A percentile compares a stretch with the other conserved stretches of the same genome.
Conservation (phyloP, 768 basidiomycete species). For the Coprinellus micaceus region DNA sequence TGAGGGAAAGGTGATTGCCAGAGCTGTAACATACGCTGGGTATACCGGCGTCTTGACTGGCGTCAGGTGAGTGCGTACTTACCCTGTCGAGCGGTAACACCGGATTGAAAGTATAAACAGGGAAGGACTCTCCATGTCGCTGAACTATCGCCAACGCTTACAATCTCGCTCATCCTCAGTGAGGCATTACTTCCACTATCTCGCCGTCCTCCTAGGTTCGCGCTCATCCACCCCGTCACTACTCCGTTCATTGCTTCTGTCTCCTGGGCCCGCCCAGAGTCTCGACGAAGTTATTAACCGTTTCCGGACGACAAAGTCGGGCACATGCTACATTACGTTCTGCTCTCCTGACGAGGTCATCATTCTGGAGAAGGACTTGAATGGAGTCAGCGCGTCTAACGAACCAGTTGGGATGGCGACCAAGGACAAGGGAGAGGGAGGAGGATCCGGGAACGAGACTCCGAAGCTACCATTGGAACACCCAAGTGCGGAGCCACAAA, state of each 20-base stretch:
- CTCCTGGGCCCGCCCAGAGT: constrained; percentile 22
- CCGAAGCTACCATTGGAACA: too few species aligned
- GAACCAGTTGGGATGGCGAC: too few species aligned
- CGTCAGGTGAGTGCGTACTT: constrained; percentile 33
- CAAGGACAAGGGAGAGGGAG: too few species aligned
- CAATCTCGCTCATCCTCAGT: constrained; percentile 16
- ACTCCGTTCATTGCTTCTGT: constrained; percentile 30
- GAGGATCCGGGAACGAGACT: too few species aligned
- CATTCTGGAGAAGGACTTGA: constrained; percentile 33
- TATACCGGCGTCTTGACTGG: constrained; percentile 36
- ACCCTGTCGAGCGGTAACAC: too few species aligned
- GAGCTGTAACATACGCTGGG: constrained; percentile 37
- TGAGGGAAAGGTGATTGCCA: constrained; percentile 28
- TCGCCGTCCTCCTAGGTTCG: constrained; percentile 27
- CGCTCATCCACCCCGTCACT: constrained; percentile 30
- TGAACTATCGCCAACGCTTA: constrained; percentile 32
- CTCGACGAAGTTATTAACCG: constrained; percentile 19
- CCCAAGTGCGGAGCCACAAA: too few species aligned
- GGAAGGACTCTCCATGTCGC: constrained; percentile 32
- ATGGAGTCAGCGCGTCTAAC: too few species aligned
- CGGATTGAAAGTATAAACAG: too few species aligned
- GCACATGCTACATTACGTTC: constrained; percentile 35
- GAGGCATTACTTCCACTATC: constrained; percentile 28
- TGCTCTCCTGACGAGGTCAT: constrained; percentile 28
- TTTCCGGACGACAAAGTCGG: constrained; percentile 19